Evolutionary conservation across 352 stramenopile species (phyloP), one percentile per base, ranked within the genome.

Genomic region (Pythium biforme): DNA sequence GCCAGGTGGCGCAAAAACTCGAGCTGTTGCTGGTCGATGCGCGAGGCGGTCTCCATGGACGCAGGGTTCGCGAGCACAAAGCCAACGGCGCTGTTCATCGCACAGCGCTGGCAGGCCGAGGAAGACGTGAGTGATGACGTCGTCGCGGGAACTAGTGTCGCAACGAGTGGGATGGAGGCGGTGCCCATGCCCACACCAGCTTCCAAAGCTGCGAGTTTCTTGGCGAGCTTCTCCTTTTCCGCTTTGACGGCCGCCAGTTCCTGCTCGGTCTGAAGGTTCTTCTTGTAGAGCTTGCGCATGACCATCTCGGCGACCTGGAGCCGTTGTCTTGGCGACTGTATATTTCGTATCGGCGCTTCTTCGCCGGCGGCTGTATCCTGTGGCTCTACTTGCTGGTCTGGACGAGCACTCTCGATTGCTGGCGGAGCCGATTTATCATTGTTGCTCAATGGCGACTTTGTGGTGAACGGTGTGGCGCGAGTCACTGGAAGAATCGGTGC

Each of bases 271-370:
- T 73, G 52, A 33, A 83, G 22, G 41, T 83, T 86, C 55, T 81
- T 81, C 55, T 74, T 72, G 56, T 83, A 86, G 2, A 86, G 70
- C 51, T 86, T 86, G 31, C 73, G 72, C 69, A 86, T 86, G 48
- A 86, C 76, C 69, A 79, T 80, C 57, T 86, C 76, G 2, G 76
- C 76, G 19, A 86, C 62, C 22, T 83, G 71, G 3, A 86, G 68
- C 29, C 72, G 72, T 51, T 83, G 76, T 0, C 64, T 65, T 1
- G 76, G 76, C 6, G 76, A 86, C 23, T 76, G 70, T 22, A 77
- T 51, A 14, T 80, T 48, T 10, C 56, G 62, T 29, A 41, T 0
- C 15, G 41, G 27, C 12, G n/a, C 2, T 6, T 54, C n/a, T 43
- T 26, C 37, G 40, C 6, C 0, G 33, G 29, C 48, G 9, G 27